A percentile compares a stretch with the other conserved stretches of the same genome.
phyloP scores from a whole-genome alignment of 164 flowering plant species.

The Dillenia turbinata region DNA sequence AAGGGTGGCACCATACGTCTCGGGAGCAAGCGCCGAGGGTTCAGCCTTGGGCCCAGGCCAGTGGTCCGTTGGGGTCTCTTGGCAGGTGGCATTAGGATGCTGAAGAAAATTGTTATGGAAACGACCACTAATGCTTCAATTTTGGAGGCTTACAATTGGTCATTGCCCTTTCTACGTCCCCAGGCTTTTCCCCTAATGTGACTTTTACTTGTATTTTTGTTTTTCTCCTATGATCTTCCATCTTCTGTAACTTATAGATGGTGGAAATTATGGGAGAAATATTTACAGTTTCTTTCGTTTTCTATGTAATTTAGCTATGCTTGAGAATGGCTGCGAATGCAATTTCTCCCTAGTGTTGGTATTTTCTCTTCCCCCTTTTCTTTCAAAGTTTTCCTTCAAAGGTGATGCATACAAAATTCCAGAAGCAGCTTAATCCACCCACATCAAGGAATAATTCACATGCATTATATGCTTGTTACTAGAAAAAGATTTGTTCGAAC shows the following conservation, averaged over 20 bases:
- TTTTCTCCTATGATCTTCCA: background rate
- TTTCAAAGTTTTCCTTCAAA: no score
- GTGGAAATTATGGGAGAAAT: background rate
- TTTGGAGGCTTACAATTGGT: conserved; percentile 26
- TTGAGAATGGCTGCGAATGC: no score
- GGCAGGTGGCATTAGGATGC: conserved; percentile 20
- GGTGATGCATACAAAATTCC: no score
- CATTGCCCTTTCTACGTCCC: conserved; percentile 38
- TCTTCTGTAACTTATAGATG: background rate
- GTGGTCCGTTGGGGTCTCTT: conserved; percentile 37
- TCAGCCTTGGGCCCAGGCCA: conserved; percentile 26
- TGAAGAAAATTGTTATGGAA: conserved; percentile 33
- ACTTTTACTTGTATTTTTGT: background rate
- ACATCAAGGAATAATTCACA: no score
- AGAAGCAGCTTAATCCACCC: no score
- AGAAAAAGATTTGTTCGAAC: no score
- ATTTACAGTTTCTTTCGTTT: no score
- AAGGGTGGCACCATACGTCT: conserved; percentile 35
- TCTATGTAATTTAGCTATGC: no score
- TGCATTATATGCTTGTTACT: no score
- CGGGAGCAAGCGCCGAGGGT: conserved; percentile 42
- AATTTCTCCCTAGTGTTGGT: no score
- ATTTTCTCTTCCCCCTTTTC: no score
- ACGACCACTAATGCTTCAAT: conserved; percentile 25
- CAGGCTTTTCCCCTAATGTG: conserved; percentile 38